Evolutionary conservation across 371 early-diverging fungal genomes (phyloP).

Genomic region (Astathelohania contejeani): DNA sequence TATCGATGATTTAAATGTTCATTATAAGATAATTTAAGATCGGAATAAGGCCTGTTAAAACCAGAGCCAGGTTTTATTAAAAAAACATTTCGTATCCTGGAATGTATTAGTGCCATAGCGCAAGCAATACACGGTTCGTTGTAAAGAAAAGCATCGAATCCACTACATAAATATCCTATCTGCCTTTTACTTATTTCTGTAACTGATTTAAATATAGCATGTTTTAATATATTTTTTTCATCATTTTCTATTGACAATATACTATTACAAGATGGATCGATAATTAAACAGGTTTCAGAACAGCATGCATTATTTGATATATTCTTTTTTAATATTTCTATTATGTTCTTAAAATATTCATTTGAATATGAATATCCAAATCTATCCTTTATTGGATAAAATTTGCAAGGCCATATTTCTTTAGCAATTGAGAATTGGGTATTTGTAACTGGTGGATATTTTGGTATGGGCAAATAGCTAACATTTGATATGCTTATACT

Average conservation of each 20-base stretch:
- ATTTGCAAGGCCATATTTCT: constrained; percentile 19
- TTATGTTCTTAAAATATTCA: background rate
- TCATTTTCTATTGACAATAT: constrained; percentile 2
- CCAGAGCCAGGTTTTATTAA: constrained; percentile 3
- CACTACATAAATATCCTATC: constrained; percentile 38
- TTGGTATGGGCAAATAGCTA: too few species aligned
- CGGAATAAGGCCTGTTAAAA: constrained; percentile 11
- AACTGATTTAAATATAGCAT: constrained; percentile 24
- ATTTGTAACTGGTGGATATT: constrained; percentile 3
- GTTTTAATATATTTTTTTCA: constrained; percentile 20
- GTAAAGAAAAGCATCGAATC: constrained; percentile 23
- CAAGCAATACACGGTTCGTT: constrained; percentile 43
- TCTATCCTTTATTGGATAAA: background rate
- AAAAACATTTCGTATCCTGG: constrained; percentile 34
- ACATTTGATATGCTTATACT: too few species aligned
- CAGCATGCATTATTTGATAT: background rate
- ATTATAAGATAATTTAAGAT: constrained; percentile 23
- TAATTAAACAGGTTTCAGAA: constrained; percentile 18
- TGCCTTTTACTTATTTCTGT: constrained; percentile 10
- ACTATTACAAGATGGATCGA: constrained; percentile 1
- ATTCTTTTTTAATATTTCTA: background rate
- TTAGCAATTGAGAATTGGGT: constrained; percentile 3
- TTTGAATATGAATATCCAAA: background rate
- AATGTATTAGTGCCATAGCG: constrained; percentile 44
- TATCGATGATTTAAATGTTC: constrained; percentile 35